Evolutionary conservation across 2,329 filamentous ascomycete genomes (phyloP).

Genomic region (Nemania sp.): DNA sequence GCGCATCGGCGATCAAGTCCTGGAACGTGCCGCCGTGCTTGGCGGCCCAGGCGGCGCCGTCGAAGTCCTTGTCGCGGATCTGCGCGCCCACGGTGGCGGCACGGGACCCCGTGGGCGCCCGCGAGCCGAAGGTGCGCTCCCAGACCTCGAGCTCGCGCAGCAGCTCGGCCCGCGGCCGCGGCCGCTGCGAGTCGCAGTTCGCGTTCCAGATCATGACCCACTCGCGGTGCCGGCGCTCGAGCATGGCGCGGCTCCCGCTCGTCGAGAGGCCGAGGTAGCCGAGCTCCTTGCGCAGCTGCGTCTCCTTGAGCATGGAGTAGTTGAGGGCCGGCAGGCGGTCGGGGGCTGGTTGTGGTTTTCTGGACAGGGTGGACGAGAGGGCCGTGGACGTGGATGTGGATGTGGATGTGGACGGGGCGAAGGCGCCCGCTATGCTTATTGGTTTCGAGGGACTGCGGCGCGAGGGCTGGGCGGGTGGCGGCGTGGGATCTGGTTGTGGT

Average conservation of each 20-base stretch:
- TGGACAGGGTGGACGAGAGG: background rate
- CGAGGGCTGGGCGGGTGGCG: slow-evolving; percentile 2
- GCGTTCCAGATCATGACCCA: slow-evolving; percentile 97
- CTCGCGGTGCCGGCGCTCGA: slow-evolving; percentile 84
- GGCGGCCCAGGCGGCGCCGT: slow-evolving; percentile 74
- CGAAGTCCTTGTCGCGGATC: slow-evolving; percentile 89
- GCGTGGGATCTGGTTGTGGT: slow-evolving; percentile 42
- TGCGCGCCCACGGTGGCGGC: slow-evolving; percentile 48
- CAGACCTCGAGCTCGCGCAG: slow-evolving; percentile 80
- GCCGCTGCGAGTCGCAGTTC: slow-evolving; percentile 83
- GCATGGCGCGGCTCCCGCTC: slow-evolving; percentile 67
- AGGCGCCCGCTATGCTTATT: slow-evolving; percentile 24
- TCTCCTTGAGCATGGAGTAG: slow-evolving; percentile 85
- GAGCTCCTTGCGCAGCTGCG: slow-evolving; percentile 77
- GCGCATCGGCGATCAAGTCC: slow-evolving; percentile 77
- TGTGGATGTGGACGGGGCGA: slow-evolving; percentile 21
- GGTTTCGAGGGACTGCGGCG: slow-evolving; percentile 18
- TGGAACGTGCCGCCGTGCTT: slow-evolving; percentile 78
- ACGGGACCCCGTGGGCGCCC: slow-evolving; percentile 46
- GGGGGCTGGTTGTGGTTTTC: slow-evolving; percentile 39
- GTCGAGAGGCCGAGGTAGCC: slow-evolving; percentile 77
- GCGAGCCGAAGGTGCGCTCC: slow-evolving; percentile 80
- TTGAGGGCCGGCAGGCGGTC: slow-evolving; percentile 80
- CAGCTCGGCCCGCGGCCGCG: slow-evolving; percentile 72
- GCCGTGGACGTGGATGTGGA: slow-evolving; percentile 15